Base-by-base conservation (phyloP, 164 flowering plant species). In the Annona squamosa region DNA sequence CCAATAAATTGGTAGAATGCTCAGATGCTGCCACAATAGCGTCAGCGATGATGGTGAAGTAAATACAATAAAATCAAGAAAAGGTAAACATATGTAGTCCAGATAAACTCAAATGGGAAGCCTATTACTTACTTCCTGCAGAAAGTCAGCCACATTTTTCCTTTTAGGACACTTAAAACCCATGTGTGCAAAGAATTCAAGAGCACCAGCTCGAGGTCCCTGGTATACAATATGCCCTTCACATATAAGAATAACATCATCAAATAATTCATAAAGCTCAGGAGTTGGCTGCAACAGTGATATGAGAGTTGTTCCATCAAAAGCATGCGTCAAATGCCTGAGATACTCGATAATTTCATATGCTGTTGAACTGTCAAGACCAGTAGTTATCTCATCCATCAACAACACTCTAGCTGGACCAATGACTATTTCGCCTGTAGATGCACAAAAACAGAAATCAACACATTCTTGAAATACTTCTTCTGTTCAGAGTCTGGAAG, bases 301-400 rank as follows among this genome's bases (percentile, higher is more conserved):
- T 75, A 95, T 86, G 10, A 95, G 85, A 4, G 98, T 88, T 65
- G 98, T 95, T 61, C 90, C 94, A 83, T 86, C 97, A 46, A 91
- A 89, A 61, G 93, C 90, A 75, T 63, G 82, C 61, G 93, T 90
- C 57, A 87, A 90, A 87, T 91, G 94, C 79, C 79, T 84, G 37
- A 95, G 91, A 82, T 90, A 91, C 78, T 87, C 91, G 79, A 93
- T 83, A 62, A 94, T 93, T 77, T 95, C 97, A 81, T 87, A 89
- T 18, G 99, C 90, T 16, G 99, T 95, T 72, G 98, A 90, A 77
- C 99, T 95, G 77, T 95, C 99, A 72, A 95, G 91, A 44, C 99
- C 99, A 77, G 87, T 93, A 71, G 99, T 93, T 82, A 93, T 91
- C 78, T 95, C 99, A 85, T 95, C 99, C 99, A 95, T 93, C 81